Evolutionary conservation across 2,329 filamentous ascomycete species (phyloP).

Genomic region (Pseudogymnoascus verrucosus): DNA sequence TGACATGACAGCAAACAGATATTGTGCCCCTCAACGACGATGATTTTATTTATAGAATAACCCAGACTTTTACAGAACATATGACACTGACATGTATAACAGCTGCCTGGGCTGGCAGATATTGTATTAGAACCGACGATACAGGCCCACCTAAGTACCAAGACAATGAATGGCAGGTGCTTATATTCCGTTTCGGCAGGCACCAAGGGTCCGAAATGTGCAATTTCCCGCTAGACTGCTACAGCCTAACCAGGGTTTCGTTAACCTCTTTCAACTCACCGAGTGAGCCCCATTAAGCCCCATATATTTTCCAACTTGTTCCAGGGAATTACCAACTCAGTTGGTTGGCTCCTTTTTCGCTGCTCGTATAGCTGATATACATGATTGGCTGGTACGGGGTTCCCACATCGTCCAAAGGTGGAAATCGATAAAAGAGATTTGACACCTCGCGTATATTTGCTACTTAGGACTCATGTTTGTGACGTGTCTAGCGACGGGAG

Average conservation of each 20-base stretch:
- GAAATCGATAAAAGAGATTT: background rate
- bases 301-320: background rate
- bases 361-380: background rate
- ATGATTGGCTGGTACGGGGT: background rate
- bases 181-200: background rate
- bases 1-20: background rate
- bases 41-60: too few species aligned
- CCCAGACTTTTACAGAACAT: background rate
- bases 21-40: background rate
- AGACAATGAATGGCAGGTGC: background rate
- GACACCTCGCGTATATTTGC: background rate
- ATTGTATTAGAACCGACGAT: background rate
- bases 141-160: background rate
- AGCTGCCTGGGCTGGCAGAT: background rate
- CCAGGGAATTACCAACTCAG: background rate
- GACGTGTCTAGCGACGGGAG: background rate
- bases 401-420: background rate
- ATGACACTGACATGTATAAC: background rate
- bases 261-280: background rate
- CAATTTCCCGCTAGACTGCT: background rate
- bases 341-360: background rate
- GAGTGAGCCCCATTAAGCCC: background rate
- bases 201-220: background rate
- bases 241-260: background rate
- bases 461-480: background rate